Conservation (phyloP, 2,329 filamentous ascomycete genomes). For the Aspergillus nomiae region DNA sequence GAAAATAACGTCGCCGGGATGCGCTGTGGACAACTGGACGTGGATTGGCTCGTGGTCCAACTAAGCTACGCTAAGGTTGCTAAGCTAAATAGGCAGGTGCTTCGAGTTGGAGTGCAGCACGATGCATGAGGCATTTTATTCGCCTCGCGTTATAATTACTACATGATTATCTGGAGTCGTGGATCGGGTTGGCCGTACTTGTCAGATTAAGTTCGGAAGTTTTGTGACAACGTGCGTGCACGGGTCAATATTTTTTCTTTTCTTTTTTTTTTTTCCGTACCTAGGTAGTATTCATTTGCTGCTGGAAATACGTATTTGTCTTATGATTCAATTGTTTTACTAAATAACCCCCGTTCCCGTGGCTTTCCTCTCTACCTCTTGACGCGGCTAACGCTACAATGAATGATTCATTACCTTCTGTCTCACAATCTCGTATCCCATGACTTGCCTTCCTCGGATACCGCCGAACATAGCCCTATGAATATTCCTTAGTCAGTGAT, state of each 20-base stretch:
- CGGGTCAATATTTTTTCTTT: background rate
- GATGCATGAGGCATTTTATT: conserved; percentile 2
- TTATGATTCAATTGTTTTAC: background rate
- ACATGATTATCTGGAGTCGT: background rate
- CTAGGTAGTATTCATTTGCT: background rate
- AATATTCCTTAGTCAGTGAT: background rate
- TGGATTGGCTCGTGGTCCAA: background rate
- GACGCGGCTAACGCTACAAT: background rate
- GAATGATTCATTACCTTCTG: background rate
- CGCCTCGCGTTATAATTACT: background rate
- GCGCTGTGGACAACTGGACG: background rate
- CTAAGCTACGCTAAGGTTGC: conserved; percentile 6
- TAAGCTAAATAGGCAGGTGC: conserved; percentile 7
- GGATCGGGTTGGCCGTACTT: background rate
- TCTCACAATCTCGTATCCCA: background rate
- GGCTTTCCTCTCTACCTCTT: background rate
- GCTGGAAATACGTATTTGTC: background rate
- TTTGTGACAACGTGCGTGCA: conserved; percentile 1
- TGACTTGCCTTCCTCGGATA: background rate
- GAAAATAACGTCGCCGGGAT: background rate
- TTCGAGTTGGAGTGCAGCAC: background rate
- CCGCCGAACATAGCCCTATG: background rate
- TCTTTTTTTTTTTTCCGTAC: background rate
- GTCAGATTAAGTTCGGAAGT: background rate
- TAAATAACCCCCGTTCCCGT: background rate